Evolutionary conservation across 768 basidiomycete species (phyloP).

Genomic region (Leccinum truebloodii): DNA sequence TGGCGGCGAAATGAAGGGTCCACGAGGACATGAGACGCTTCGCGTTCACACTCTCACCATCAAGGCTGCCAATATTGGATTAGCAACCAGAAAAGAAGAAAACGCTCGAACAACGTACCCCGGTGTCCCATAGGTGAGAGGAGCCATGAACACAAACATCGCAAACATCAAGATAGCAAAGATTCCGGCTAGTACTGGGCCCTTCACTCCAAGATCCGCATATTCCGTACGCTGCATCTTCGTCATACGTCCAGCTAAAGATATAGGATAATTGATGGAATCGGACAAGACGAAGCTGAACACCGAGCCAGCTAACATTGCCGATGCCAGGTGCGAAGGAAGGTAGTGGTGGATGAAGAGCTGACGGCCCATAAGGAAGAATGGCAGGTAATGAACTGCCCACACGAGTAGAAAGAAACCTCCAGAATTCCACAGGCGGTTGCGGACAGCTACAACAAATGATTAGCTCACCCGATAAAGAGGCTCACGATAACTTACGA

Average conservation of each 20-base stretch:
- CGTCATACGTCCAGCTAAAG: constrained; percentile 68
- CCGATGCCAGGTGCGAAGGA: constrained; percentile 91
- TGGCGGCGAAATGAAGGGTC: constrained; percentile 92
- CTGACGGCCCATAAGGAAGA: constrained; percentile 97
- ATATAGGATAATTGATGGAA: constrained; percentile 89
- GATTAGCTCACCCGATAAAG: constrained; percentile 1
- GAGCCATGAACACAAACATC: constrained; percentile 75
- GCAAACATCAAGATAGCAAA: constrained; percentile 62
- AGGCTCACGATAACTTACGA: constrained; percentile 51
- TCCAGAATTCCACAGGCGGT: constrained; percentile 92
- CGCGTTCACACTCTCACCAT: constrained; percentile 81
- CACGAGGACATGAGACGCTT: constrained; percentile 84
- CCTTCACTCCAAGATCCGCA: constrained; percentile 78
- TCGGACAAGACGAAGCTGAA: constrained; percentile 90
- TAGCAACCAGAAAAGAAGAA: constrained; percentile 10
- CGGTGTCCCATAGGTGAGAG: constrained; percentile 95
- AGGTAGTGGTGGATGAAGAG: constrained; percentile 98
- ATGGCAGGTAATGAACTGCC: constrained; percentile 95
- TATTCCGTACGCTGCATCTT: constrained; percentile 52
- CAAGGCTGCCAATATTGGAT: constrained; percentile 54
- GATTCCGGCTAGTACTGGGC: constrained; percentile 59
- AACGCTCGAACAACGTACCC: constrained; percentile 57
- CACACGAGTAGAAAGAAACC: constrained; percentile 96
- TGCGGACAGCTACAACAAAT: constrained; percentile 69
- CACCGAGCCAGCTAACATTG: constrained; percentile 89